A percentile compares a stretch with the other conserved stretches of the same genome.
Evolutionary conservation across 2,329 filamentous ascomycete species (phyloP).

Genomic region (Albophoma yamanashiensis): DNA sequence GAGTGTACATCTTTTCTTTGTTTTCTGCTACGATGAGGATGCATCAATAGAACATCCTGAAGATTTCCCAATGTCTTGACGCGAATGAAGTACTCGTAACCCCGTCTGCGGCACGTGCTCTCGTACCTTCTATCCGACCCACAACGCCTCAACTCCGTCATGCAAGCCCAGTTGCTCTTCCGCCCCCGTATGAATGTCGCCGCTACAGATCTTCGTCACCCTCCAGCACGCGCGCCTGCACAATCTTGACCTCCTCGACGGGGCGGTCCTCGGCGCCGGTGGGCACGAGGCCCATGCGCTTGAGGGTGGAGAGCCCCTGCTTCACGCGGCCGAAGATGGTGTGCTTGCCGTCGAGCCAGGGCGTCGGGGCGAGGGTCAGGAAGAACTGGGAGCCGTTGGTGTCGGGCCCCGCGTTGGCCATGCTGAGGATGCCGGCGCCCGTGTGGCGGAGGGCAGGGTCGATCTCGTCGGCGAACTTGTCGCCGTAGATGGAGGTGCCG

Average conservation of each 20-base stretch:
- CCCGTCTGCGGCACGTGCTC: not conserved
- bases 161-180: not conserved
- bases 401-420: constrained; percentile 90
- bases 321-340: constrained; percentile 92
- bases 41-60: constrained; percentile 2
- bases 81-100: not conserved
- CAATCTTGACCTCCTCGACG: constrained; percentile 69
- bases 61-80: not conserved
- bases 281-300: constrained; percentile 79
- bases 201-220: constrained; percentile 29
- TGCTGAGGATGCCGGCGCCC: constrained; percentile 84
- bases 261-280: constrained; percentile 75
- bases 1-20: constrained; percentile 1
- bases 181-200: not conserved
- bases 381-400: constrained; percentile 97
- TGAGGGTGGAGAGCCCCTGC: constrained; percentile 70
- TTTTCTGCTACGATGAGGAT: not conserved
- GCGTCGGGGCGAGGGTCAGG: constrained; percentile 84
- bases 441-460: constrained; percentile 71
- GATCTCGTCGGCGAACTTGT: constrained; percentile 93
- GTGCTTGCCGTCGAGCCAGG: constrained; percentile 95
- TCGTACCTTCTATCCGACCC: not conserved
- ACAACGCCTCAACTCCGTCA: not conserved
- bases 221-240: constrained; percentile 61
- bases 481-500: constrained; percentile 81